Conservation (phyloP, 2,329 filamentous ascomycete species). For the Hypoxylon sp. region DNA sequence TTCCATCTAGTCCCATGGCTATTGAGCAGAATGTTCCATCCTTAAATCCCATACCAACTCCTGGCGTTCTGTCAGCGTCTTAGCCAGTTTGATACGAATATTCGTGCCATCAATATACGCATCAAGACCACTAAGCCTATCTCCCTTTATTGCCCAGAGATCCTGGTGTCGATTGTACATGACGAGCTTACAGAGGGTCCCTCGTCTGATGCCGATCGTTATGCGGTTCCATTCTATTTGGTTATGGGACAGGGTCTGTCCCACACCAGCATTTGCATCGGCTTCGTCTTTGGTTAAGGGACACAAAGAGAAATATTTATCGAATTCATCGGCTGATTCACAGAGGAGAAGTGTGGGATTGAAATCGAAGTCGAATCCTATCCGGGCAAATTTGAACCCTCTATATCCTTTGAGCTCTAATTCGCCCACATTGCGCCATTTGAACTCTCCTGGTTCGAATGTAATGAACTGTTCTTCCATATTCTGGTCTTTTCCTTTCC, state of each 20-base stretch:
- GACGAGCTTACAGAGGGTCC: neutral
- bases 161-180: neutral
- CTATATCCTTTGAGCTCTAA: neutral
- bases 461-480: neutral
- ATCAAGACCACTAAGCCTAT: neutral
- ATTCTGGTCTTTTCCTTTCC: neutral
- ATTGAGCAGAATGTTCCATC: no score
- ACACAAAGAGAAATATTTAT: neutral
- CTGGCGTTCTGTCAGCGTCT: neutral
- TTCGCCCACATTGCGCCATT: neutral
- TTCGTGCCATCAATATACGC: neutral
- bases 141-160: conserved; percentile 7
- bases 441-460: neutral
- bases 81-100: neutral
- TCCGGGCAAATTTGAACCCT: neutral
- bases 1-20: no score
- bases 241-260: neutral
- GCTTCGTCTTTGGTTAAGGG: neutral
- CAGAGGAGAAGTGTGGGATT: conserved; percentile 12
- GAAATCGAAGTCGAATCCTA: conserved; percentile 15
- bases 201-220: neutral
- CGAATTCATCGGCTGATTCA: neutral
- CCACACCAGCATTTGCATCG: neutral
- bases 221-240: conserved; percentile 3
- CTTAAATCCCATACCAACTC: no score